Percentiles rank a stretch among this genome's conserved stretches.
Conservation (phyloP, 495 filamentous ascomycete genomes). For the Xylaria flabelliformis region DNA sequence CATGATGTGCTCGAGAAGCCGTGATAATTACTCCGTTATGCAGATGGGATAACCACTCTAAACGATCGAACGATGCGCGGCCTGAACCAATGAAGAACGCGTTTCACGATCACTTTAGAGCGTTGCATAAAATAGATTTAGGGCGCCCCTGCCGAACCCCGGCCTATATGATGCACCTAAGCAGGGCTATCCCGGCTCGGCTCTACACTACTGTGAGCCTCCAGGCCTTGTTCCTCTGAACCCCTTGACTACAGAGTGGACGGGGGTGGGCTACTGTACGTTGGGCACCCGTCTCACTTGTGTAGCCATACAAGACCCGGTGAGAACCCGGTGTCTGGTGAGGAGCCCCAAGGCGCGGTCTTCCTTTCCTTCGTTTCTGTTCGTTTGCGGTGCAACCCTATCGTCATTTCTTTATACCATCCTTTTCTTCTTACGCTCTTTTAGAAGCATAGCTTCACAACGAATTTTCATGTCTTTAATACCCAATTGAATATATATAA, state of each 20-base stretch:
- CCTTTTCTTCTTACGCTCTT: conserved; percentile 20
- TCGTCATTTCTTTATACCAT: conserved; percentile 18
- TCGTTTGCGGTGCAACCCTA: conserved; percentile 27
- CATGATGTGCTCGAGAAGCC: conserved; percentile 6
- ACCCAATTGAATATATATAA: conserved; percentile 12
- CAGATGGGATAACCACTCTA: not conserved
- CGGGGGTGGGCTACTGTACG: not conserved
- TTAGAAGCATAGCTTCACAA: conserved; percentile 21
- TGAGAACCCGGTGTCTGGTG: not conserved
- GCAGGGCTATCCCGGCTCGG: conserved; percentile 24
- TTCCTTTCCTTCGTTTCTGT: conserved; percentile 22
- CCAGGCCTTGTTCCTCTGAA: conserved; percentile 6
- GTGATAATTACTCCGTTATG: conserved; percentile 23
- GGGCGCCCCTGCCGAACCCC: conserved; percentile 19
- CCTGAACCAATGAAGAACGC: conserved; percentile 11
- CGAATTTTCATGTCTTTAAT: conserved; percentile 27
- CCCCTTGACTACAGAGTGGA: conserved; percentile 14
- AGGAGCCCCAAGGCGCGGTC: not conserved
- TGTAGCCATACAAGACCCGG: conserved; percentile 25
- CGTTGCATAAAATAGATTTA: conserved; percentile 22
- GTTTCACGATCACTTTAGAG: conserved; percentile 19
- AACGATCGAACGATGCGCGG: conserved; percentile 21
- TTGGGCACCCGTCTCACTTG: conserved; percentile 22
- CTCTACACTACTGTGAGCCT: conserved; percentile 11
- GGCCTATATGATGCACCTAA: conserved; percentile 25